Base-by-base conservation (phyloP, 257 asterid species). In the Petrea volubilis region DNA sequence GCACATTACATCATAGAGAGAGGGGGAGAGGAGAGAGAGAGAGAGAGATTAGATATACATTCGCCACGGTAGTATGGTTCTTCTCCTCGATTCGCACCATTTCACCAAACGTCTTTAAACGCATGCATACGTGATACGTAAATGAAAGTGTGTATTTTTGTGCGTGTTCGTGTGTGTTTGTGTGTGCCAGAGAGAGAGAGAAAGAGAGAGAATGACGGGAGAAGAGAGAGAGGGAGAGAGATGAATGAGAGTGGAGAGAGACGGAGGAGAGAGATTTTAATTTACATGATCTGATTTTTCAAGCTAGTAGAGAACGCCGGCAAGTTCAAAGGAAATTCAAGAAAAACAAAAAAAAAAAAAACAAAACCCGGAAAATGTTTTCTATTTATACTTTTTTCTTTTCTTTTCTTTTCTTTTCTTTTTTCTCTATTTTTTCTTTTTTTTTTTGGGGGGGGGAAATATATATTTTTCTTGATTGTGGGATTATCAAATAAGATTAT, bases 31-130 rank as follows among this genome's bases (percentile, higher is more conserved):
- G 46, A 25, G 18, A 21, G 46, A 51, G 58, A 46, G 29, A 29
- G 44, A 7, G 49, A 60, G 6, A 53, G 17, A 64, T 9, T 47
- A 49, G 24, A 25, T 27, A 24, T 34, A 57, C 72, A 68, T 60
- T 75, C 46, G 72, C 56, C 76, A 27, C 28, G 59, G 36, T 58
- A 34, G 71, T 8, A 53, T 62, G 77, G 47, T n/a, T 36, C 64
- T 58, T 71, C 78, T 66, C 51, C 65, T 60, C 71, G 33, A 53
- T 55, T 57, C 53, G 49, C 50, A 36, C 9, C 17, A 64, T 34
- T 38, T 20, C 51, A 52, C 64, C 69, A 49, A 36, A 46, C 27
- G 36, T 50, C 43, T 21, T n/a, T 21, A 50, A 67, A 49, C 23
- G 44, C 33, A 53, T 53, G 56, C 50, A 62, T 62, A 46, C 74